phyloP scores from a whole-genome alignment of 2,329 filamentous ascomycete species.

The Neonectria neomacrospora region DNA sequence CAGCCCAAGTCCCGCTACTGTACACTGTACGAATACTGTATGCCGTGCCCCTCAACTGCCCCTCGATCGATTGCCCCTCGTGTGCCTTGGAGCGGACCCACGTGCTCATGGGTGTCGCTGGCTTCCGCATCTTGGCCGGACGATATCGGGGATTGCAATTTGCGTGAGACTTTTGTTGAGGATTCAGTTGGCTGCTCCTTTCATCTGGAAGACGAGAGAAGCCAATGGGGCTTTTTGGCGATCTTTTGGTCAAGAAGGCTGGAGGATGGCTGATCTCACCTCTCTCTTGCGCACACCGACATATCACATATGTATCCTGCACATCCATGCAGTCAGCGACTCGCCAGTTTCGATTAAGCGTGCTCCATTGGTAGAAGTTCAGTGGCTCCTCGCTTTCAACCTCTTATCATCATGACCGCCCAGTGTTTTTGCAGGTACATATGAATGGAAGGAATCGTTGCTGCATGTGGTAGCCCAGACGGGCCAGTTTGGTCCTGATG shows the following conservation, averaged over 20 bases:
- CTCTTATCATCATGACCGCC: neutral
- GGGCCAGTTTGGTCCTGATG: neutral
- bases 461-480: neutral
- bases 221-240: neutral
- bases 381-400: neutral
- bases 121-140: constrained; percentile 4
- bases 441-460: too few species aligned
- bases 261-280: neutral
- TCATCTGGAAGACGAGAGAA: constrained; percentile 4
- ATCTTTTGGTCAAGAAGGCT: neutral
- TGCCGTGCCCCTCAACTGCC: neutral
- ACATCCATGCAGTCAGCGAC: neutral
- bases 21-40: neutral
- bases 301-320: too few species aligned
- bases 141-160: constrained; percentile 15
- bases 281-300: neutral
- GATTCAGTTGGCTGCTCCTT: neutral
- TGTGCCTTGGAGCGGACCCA: constrained; percentile 8
- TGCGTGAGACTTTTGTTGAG: constrained; percentile 15
- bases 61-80: constrained; percentile 3
- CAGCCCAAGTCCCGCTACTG: neutral
- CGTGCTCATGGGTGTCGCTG: constrained; percentile 17
- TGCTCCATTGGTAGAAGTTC: neutral
- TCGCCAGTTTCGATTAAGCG: neutral
- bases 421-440: neutral